Evolutionary conservation across 805 yeast genomes (phyloP).

Genomic region (Ogataea trehaloabstinens): DNA sequence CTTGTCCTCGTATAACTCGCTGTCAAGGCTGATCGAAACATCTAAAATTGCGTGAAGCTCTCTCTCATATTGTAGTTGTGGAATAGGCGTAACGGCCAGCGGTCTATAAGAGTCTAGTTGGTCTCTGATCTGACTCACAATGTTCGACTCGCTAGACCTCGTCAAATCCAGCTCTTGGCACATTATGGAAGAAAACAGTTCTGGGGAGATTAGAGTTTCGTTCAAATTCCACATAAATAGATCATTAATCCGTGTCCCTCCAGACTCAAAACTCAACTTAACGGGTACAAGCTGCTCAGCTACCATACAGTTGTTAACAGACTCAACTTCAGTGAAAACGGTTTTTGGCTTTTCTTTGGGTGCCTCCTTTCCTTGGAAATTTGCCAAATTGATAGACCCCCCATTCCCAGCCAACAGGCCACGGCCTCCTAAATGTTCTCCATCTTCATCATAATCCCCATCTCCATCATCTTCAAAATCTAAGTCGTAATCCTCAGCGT

Average conservation of each 20-base stretch:
- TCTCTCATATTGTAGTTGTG: conserved; percentile 36
- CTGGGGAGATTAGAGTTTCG: conserved; percentile 67
- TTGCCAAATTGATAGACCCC: conserved; percentile 23
- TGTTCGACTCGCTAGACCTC: conserved; percentile 54
- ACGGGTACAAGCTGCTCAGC: conserved; percentile 61
- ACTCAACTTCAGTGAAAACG: conserved; percentile 33
- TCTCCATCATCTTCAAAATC: conserved; percentile 36
- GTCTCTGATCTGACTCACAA: conserved; percentile 68
- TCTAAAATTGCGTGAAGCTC: conserved; percentile 78
- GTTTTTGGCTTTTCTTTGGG: conserved; percentile 36
- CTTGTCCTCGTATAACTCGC: conserved; percentile 82
- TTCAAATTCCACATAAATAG: conserved; percentile 72
- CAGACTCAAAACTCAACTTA: conserved; percentile 58
- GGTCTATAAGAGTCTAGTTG: conserved; percentile 77
- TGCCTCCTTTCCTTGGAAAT: conserved; percentile 39
- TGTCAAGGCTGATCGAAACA: conserved; percentile 77
- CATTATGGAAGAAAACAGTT: conserved; percentile 68
- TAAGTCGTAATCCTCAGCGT: conserved; percentile 74
- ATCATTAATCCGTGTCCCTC: conserved; percentile 55
- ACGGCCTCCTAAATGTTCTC: conserved; percentile 44
- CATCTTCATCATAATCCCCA: conserved; percentile 47
- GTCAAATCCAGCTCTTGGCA: conserved; percentile 85
- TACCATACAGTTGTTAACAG: conserved; percentile 33
- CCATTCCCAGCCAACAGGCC: conserved; percentile 4
- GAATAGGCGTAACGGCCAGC: conserved; percentile 62